Evolutionary conservation across 768 basidiomycete species (phyloP), one percentile per base, ranked within the genome.

Genomic region (Nidularia sp.): DNA sequence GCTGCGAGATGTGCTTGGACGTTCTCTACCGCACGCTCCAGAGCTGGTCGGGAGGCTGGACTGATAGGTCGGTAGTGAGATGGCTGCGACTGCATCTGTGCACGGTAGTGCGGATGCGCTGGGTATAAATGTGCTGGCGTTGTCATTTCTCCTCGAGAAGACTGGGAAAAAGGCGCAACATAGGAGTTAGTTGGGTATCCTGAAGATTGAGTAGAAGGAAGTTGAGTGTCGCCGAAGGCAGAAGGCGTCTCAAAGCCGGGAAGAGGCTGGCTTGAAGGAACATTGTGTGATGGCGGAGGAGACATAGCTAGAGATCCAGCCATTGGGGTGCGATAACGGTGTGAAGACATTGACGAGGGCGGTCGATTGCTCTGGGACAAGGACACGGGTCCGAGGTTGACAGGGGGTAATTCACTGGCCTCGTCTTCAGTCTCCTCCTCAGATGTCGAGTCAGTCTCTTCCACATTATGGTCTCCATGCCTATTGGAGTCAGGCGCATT

Each of bases 1-100:
- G 90, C 90, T 0, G 90, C 90, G 15, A 94, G 69, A 55, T 92
- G 88, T 0, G 84, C 80, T 65, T 95, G 92, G 48, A 93, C 78
- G 55, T 79, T 84, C 66, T 93, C 89, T 15, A 94, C 71, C 0
- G 88, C 88, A 45, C 79, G 80, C 65, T 93, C 92, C 49, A 95
- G 71, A 5, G 78, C 72, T 35, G 76, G 66, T 15, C 74, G 68
- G 6, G 84, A 80, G 22, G 73, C 69, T 2, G 82, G 76, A 44
- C 78, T 69, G 7, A 64, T 55, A 33, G 74, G 66, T 13, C 66
- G 71, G 53, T 68, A 69, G 31, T 67, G 66, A 47, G 69, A 57
- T 29, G 69, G 62, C 35, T 66, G 61, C 34, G 66, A 60, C 53
- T 69, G 68, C 15, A 67, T 60, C 50, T 66, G 71, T 10, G 55